Evolutionary conservation across 2,329 filamentous ascomycete species (phyloP).

Genomic region (Sporothrix luriei): DNA sequence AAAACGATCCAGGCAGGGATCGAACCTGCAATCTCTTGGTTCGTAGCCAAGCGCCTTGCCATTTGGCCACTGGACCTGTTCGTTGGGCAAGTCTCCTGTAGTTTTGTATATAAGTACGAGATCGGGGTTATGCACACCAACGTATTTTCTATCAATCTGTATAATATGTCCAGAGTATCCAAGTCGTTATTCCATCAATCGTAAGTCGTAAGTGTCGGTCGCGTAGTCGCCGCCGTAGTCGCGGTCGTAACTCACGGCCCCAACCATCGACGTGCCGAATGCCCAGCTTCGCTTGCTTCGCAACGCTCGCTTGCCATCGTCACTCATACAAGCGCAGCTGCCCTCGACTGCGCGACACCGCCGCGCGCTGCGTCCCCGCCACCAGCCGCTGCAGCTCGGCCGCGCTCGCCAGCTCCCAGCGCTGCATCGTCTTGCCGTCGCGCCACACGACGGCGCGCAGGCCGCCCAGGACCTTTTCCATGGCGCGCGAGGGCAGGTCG

Average conservation of each 20-base stretch:
- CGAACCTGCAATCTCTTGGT: constrained; percentile 47
- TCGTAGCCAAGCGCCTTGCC: constrained; percentile 46
- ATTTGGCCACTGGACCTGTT: constrained; percentile 40
- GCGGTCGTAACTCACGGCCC: background rate
- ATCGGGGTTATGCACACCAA: background rate
- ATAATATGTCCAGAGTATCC: background rate
- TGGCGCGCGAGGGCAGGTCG: constrained; percentile 37
- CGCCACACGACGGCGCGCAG: constrained; percentile 40
- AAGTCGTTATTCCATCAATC: constrained; percentile 13
- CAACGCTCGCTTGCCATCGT: background rate
- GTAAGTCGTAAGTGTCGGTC: constrained; percentile 7
- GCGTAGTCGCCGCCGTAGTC: background rate
- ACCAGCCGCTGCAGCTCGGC: constrained; percentile 22
- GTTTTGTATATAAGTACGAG: background rate
- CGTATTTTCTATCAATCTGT: background rate
- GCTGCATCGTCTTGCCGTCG: constrained; percentile 27
- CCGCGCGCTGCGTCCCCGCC: background rate
- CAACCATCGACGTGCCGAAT: too few relatives aligned
- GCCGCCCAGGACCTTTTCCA: constrained; percentile 41
- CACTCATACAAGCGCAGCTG: constrained; percentile 13
- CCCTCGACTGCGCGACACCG: background rate
- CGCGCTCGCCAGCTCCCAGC: constrained; percentile 26
- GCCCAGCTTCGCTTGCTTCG: too few relatives aligned
- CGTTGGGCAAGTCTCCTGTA: background rate
- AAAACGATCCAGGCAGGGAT: constrained; percentile 42